A percentile compares a stretch with the other conserved stretches of the same genome.
phyloP scores from a whole-genome alignment of 2,329 filamentous ascomycete species.

The Colletotrichum zoysiae region DNA sequence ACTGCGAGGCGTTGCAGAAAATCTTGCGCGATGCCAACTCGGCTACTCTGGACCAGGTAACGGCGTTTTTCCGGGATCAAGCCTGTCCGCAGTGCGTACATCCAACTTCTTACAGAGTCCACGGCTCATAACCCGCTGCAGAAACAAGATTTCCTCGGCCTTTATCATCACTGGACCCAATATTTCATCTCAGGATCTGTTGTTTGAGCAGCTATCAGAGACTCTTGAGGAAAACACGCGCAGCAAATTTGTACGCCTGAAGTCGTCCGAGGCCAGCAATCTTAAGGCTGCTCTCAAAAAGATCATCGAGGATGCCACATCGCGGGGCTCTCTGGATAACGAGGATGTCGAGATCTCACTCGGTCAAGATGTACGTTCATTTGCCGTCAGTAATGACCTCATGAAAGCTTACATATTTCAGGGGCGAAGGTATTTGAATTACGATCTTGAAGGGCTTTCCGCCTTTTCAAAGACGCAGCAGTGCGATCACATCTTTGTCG shows the following conservation, averaged over 20 bases:
- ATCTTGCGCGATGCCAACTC: constrained; percentile 72
- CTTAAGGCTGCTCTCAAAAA: constrained; percentile 80
- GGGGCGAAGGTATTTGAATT: constrained; percentile 78
- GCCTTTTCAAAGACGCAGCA: constrained; percentile 67
- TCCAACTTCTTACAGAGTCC: background rate
- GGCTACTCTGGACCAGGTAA: constrained; percentile 70
- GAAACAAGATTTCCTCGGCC: constrained; percentile 72
- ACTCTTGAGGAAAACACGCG: constrained; percentile 60
- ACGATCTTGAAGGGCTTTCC: constrained; percentile 80
- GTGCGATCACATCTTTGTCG: constrained; percentile 74
- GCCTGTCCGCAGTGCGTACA: constrained; percentile 45
- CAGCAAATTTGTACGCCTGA: constrained; percentile 74
- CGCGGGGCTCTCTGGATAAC: constrained; percentile 59
- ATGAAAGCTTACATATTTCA: constrained; percentile 49
- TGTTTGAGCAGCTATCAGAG: constrained; percentile 78
- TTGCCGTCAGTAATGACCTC: background rate
- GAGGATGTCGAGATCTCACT: constrained; percentile 64
- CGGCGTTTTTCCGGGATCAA: constrained; percentile 64
- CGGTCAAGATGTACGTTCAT: constrained; percentile 60
- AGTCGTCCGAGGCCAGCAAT: constrained; percentile 79
- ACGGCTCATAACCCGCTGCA: constrained; percentile 12
- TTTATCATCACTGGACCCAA: constrained; percentile 85
- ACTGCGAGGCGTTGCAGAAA: constrained; percentile 51
- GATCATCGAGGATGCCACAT: constrained; percentile 75
- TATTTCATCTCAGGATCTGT: constrained; percentile 78